These are phyloP conservation scores for Clonostachys rosea DNA, from an alignment of 2,329 filamentous ascomycete genomes.

Conservation along the genomic window DNA sequence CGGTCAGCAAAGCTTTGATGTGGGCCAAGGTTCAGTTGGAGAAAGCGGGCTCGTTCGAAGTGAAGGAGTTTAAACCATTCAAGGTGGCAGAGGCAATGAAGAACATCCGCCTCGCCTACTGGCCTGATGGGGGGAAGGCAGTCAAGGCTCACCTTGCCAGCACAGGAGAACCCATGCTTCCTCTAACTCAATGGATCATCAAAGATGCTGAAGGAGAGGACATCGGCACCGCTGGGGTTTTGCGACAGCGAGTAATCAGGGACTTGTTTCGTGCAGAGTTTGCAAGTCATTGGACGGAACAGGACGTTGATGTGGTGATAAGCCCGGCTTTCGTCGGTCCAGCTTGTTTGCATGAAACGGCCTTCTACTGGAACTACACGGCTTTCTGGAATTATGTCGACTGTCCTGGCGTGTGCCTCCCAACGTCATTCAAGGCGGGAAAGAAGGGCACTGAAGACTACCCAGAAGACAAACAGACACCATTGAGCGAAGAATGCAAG, in stretches of 20 bases:
- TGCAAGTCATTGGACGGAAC: slow-evolving; percentile 22
- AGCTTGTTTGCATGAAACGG: slow-evolving; percentile 25
- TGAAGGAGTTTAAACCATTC: too few species aligned
- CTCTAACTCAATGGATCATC: too few species aligned
- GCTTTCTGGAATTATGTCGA: slow-evolving; percentile 29
- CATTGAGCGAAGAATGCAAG: slow-evolving; percentile 19
- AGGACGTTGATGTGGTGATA: slow-evolving; percentile 28
- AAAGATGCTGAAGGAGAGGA: too few species aligned
- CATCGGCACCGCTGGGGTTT: too few species aligned
- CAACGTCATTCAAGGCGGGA: slow-evolving; percentile 22
- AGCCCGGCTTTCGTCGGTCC: slow-evolving; percentile 28
- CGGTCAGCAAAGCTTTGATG: too few species aligned
- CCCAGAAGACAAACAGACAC: slow-evolving; percentile 4
- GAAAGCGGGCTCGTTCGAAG: too few species aligned
- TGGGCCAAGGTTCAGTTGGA: too few species aligned
- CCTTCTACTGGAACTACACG: slow-evolving; percentile 28
- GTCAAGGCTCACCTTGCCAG: too few species aligned
- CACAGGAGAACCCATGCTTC: too few species aligned
- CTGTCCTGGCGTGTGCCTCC: slow-evolving; percentile 25
- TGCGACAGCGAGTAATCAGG: slow-evolving; percentile 2
- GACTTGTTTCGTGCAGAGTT: slow-evolving; percentile 24
- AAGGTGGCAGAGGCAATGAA: too few species aligned
- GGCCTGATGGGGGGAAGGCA: too few species aligned
- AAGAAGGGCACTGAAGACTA: slow-evolving; percentile 20
- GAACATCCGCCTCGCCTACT: too few species aligned